Evolutionary conservation across 2,329 filamentous ascomycete genomes (phyloP).

Genomic region (Hypoxylon sp.): DNA sequence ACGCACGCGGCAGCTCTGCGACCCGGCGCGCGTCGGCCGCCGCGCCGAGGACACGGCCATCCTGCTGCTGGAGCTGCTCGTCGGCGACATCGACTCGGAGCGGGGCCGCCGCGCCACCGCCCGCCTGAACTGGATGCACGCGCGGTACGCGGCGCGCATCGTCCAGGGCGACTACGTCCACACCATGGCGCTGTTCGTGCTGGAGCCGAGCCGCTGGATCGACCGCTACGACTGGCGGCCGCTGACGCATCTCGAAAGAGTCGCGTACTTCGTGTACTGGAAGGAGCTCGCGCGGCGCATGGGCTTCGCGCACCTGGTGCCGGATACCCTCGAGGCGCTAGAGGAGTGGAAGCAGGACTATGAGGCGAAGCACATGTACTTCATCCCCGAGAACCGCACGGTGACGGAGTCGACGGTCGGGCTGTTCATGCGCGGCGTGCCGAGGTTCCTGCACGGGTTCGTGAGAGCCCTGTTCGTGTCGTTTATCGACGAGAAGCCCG

Average conservation of each 20-base stretch:
- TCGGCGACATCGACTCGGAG: conserved; percentile 38
- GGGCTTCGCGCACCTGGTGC: conserved; percentile 42
- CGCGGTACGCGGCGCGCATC: conserved; percentile 40
- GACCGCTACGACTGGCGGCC: conserved; percentile 44
- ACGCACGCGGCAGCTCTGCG: conserved; percentile 41
- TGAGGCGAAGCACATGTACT: conserved; percentile 42
- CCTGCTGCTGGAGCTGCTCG: conserved; percentile 40
- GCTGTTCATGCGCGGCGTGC: conserved; percentile 39
- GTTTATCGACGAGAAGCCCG: conserved; percentile 41
- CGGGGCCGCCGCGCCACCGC: conserved; percentile 36
- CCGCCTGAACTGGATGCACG: conserved; percentile 44
- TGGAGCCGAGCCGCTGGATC: conserved; percentile 45
- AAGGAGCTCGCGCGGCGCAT: conserved; percentile 44
- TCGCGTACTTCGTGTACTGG: conserved; percentile 44
- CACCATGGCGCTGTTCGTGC: conserved; percentile 45
- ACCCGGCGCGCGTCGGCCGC: conserved; percentile 37
- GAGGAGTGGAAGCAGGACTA: conserved; percentile 40
- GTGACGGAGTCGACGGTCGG: conserved; percentile 41
- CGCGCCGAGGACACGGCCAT: conserved; percentile 45
- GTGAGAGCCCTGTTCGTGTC: conserved; percentile 36
- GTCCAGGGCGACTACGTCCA: conserved; percentile 39
- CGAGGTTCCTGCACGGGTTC: conserved; percentile 32
- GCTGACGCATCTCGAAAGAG: conserved; percentile 40
- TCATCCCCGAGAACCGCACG: conserved; percentile 41
- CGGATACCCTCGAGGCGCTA: conserved; percentile 41